Conservation (phyloP, 1,139 yeast genomes). For the Magnusiomyces tetraspermus region DNA sequence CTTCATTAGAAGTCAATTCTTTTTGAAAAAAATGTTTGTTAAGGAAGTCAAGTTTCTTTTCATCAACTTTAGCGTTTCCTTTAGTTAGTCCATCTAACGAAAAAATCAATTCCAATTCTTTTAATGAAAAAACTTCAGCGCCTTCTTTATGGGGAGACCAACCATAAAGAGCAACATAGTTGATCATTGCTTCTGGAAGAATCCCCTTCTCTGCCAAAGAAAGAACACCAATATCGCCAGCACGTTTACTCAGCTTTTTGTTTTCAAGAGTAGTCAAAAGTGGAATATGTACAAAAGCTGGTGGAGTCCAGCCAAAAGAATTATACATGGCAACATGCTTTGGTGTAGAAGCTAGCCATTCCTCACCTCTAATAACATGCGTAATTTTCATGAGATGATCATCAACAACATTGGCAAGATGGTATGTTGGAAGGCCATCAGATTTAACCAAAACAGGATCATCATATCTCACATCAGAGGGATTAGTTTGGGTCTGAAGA, state of each 20-base stretch:
- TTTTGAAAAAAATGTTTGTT: slow-evolving; percentile 49
- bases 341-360: slow-evolving; percentile 95
- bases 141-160: slow-evolving; percentile 72
- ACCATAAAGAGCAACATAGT: slow-evolving; percentile 84
- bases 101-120: slow-evolving; percentile 43
- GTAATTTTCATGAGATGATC: slow-evolving; percentile 89
- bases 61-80: slow-evolving; percentile 89
- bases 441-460: slow-evolving; percentile 85
- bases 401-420: slow-evolving; percentile 90
- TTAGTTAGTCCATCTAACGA: slow-evolving; percentile 65
- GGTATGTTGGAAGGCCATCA: slow-evolving; percentile 92
- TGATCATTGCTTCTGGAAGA: slow-evolving; percentile 76
- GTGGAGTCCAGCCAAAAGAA: slow-evolving; percentile 83
- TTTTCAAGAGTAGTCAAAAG: slow-evolving; percentile 63
- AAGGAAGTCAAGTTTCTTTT: slow-evolving; percentile 61
- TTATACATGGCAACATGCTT: slow-evolving; percentile 79
- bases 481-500: slow-evolving; percentile 71
- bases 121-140: slow-evolving; percentile 52
- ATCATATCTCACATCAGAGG: slow-evolving; percentile 63
- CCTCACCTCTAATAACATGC: slow-evolving; percentile 94
- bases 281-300: slow-evolving; percentile 82
- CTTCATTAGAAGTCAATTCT: neutral
- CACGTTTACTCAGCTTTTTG: slow-evolving; percentile 77
- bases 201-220: slow-evolving; percentile 53
- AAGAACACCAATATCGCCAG: slow-evolving; percentile 68